Percentiles rank a stretch among this genome's conserved stretches.
phyloP scores from a whole-genome alignment of 2,329 filamentous ascomycete species.

The Mollisia scopiformis region DNA sequence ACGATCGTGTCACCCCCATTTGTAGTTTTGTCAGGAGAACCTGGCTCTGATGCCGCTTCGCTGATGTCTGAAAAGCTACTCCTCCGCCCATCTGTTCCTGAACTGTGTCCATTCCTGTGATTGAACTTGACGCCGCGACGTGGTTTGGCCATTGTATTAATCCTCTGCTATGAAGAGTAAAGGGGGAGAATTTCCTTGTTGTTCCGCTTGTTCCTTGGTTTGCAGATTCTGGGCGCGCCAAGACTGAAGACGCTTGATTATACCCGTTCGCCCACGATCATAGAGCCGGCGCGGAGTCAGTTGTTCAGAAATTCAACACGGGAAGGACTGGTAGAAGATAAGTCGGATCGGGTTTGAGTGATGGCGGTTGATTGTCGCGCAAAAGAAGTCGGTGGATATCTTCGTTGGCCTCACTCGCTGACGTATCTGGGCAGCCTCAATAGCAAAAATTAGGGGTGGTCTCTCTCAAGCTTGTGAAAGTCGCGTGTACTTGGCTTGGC shows the following conservation, averaged over 20 bases:
- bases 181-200: slow-evolving; percentile 11
- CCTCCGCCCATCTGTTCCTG: slow-evolving; percentile 49
- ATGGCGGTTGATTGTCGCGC: background rate
- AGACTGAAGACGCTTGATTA: slow-evolving; percentile 10
- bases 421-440: slow-evolving; percentile 19
- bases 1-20: slow-evolving; percentile 41
- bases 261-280: background rate
- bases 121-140: slow-evolving; percentile 58
- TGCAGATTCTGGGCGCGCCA: slow-evolving; percentile 12
- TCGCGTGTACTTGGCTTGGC: background rate
- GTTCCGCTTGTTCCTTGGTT: slow-evolving; percentile 16
- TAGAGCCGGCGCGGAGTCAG: background rate
- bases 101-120: slow-evolving; percentile 36
- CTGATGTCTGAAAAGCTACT: slow-evolving; percentile 74
- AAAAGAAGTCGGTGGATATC: background rate
- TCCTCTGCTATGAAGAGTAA: background rate
- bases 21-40: slow-evolving; percentile 28
- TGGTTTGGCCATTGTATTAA: slow-evolving; percentile 45
- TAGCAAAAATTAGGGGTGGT: slow-evolving; percentile 8
- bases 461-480: slow-evolving; percentile 15
- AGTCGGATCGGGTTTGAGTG: background rate
- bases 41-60: slow-evolving; percentile 54
- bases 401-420: slow-evolving; percentile 16
- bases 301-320: too few species aligned
- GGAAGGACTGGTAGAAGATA: background rate